Base-by-base conservation (phyloP, 257 asterid species). In the Nicotiana tomentosiformis region DNA sequence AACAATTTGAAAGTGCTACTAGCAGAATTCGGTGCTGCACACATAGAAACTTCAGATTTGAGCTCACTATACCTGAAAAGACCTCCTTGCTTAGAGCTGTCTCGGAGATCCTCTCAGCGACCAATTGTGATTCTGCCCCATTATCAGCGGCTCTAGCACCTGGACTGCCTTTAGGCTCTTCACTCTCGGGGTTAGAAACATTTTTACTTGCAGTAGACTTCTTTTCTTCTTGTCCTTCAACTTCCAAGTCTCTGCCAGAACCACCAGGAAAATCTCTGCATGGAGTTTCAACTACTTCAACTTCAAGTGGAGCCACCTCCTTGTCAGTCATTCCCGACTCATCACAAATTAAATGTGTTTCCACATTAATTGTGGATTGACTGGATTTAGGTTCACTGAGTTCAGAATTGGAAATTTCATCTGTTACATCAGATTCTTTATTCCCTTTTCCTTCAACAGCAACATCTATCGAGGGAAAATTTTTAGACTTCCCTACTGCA, bases 301-400 rank as follows among this genome's bases (percentile, higher is more conserved):
- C 77, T 81, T 80, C 84, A 64, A n/a, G 53, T 62, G 81, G 23
- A 78, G 62, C 49, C 26, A 82, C 82, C 53, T 60, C 88, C 56
- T 26, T 60, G 66, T 51, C 46, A 16, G 64, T 15, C 60, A 80
- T 35, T 67, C 37, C 79, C 49, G 23, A 20, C 51, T 49, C 56
- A 10, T 46, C 68, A 81, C 58, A 16, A 46, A 76, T 57, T 12
- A 33, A 67, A 10, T 35, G 26, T 66, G 39, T 64, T 74, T 76
- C 69, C 65, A 43, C 69, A 51, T 29, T 14, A 65, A 66, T 2
- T 16, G 26, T 35, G 0, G 64, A 76, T 76, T 29, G 64, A 29
- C 80, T 51, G 43, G 10, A 7, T 74, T 51, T 74, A 49, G 80
- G 80, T 16, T 74, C 80, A 49, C 33, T 7, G 64, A 76, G 80